Evolutionary conservation across 169 alveolate genomes (phyloP), one percentile per base, ranked within the genome.

Genomic region (Plasmodium yoelii): DNA sequence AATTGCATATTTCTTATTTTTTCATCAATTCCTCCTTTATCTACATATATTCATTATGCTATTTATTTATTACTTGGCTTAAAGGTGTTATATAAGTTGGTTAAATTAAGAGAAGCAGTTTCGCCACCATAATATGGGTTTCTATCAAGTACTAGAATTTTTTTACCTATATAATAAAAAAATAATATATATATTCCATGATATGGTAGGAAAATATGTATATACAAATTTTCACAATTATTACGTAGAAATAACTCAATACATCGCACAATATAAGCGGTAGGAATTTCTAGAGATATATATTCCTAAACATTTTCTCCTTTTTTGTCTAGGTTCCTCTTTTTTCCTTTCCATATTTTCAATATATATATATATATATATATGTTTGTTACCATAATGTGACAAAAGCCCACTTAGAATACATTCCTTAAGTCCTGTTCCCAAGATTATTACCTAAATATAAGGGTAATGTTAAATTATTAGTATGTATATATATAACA

Each of bases 371-470:
- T 18, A 2, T 46, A 3, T 39, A 57, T 10, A 77, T 19, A 71
- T 18, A 2, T 46, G 1, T 39, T 47, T 22, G 26, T 63, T 61
- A 77, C 95, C 93, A 70, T 89, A 73, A 94, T 92, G 96, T 5
- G 99, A 97, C 56, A 98, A 96, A 12, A 98, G 94, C 24, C 99
- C 99, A 68, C 99, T 95, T 15, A 98, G 93, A 77, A 98, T 97
- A 93, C 99, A 98, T 91, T 98, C 99, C 89, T 97, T 97, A 34
- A 98, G 95, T 1, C 99, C 99, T 1, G 99, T 98, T 44, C 99
- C 99, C 82, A 98, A 96, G 22, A 98, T 99, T 22, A 97, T 95
- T 18, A 97, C 99, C 94, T 94, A 34, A 65, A 65, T 22, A 18
- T 19, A 47, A 22, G 46, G 39, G 53, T 24, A 49, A n/a, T 9